Base-by-base conservation (phyloP, 306 rosid species). In the Ormosia semicastrata region DNA sequence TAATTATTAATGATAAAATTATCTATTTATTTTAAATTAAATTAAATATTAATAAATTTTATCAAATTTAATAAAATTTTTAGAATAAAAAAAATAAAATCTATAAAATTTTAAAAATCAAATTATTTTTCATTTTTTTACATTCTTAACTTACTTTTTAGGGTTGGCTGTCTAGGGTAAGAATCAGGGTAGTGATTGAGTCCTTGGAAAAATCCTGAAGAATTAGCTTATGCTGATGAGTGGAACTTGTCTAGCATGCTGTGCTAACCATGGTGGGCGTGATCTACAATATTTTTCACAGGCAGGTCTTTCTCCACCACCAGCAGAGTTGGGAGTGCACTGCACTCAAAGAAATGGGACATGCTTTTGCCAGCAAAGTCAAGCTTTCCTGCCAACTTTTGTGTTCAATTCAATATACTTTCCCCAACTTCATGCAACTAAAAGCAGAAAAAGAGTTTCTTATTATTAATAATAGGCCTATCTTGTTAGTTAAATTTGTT, bases 361-460 rank as follows among this genome's bases (percentile, higher is more conserved):
- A 88, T 88, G 90, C 89, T 83, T 91, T 83, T 88, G 87, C 77
- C 94, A 88, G 88, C 92, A 87, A 94, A 94, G 98, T 94, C 98
- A 94, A 92, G 89, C 94, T 91, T 94, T 94, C 85, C 98, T 93
- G 96, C 98, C 86, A 81, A 77, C 94, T 89, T 85, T 84, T 87
- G 72, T 80, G 82, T 86, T 87, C 79, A 24, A 24, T 24, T 24
- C 24, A 58, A 66, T 81, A 80, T 71, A 82, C 88, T 83, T 86
- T 71, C 10, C 80, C 47, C 64, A 80, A 69, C 44, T 80, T 70
- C 89, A 89, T 90, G 89, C 92, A 92, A 81, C 75, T 71, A 64
- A 81, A 77, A 36, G 15, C 71, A 76, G 4, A 29, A 81, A n/a
- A 50, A 47, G 41, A 39, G 15, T 39, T 77, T 76, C 85, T 75